Evolutionary conservation across 1,139 yeast genomes (phyloP).

Genomic region (Debaryomycetaceae sp.): DNA sequence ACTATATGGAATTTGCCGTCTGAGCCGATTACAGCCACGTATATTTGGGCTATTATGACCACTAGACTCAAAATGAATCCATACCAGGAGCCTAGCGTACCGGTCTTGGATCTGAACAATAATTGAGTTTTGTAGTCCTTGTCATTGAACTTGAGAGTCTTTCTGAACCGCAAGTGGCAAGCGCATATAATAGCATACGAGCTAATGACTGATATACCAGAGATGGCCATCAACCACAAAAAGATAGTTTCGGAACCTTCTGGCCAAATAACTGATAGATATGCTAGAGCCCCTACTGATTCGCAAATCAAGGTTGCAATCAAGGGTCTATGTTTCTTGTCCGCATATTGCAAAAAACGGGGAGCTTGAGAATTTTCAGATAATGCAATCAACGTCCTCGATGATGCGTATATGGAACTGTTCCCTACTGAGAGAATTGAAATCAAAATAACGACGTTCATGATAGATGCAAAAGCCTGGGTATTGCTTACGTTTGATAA

Average conservation of each 20-base stretch:
- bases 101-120: constrained; percentile 8
- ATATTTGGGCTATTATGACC: constrained; percentile 9
- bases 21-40: constrained; percentile 24
- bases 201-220: constrained; percentile 8
- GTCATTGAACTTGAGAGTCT: constrained; percentile 3
- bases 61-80: constrained; percentile 8
- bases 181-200: constrained; percentile 8
- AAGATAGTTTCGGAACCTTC: constrained; percentile 16
- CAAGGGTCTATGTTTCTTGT: constrained; percentile 25
- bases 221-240: constrained; percentile 9
- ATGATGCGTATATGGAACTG: constrained; percentile 26
- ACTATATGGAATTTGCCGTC: constrained; percentile 16
- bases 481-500: constrained; percentile 11
- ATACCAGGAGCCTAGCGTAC: constrained; percentile 10
- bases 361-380: constrained; percentile 27
- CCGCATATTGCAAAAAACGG: constrained; percentile 21
- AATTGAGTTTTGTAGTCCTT: constrained; percentile 6
- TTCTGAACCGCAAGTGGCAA: constrained; percentile 10
- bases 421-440: constrained; percentile 28
- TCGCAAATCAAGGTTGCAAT: constrained; percentile 14
- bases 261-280: constrained; percentile 9
- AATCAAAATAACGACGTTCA: constrained; percentile 26
- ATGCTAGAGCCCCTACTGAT: constrained; percentile 8
- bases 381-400: constrained; percentile 23
- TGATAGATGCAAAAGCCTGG: constrained; percentile 21